These are phyloP conservation scores for Ustilago crameri DNA, from an alignment of 1,284 basidiomycete species.

Conservation along the genomic window DNA sequence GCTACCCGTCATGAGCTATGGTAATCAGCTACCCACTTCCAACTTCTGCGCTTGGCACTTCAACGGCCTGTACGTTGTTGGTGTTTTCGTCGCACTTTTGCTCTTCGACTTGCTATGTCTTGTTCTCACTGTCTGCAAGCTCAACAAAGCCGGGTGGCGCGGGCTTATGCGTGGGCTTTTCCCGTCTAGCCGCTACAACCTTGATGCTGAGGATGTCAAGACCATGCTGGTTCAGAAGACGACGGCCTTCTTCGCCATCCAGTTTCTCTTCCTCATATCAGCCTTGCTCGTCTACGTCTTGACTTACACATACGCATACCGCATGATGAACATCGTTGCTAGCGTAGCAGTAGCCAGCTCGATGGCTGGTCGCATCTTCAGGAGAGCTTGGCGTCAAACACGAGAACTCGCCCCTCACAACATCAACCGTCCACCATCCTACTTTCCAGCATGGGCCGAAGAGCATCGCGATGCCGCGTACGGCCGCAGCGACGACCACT, in stretches of 20 bases:
- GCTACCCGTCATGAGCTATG: slow-evolving; percentile 43
- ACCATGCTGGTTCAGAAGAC: slow-evolving; percentile 60
- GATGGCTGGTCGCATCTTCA: slow-evolving; percentile 59
- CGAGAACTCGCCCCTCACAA: slow-evolving; percentile 47
- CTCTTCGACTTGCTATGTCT: slow-evolving; percentile 55
- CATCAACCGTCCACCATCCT: slow-evolving; percentile 51
- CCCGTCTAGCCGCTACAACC: slow-evolving; percentile 30
- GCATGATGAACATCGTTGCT: slow-evolving; percentile 57
- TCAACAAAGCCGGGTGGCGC: slow-evolving; percentile 55
- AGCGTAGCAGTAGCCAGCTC: slow-evolving; percentile 50
- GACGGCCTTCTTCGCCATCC: slow-evolving; percentile 53
- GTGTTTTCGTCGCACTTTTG: slow-evolving; percentile 42
- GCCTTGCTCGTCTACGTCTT: slow-evolving; percentile 47
- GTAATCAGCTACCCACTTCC: slow-evolving; percentile 35
- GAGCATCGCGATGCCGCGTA: slow-evolving; percentile 28
- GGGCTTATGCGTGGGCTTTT: slow-evolving; percentile 44
- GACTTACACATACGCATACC: slow-evolving; percentile 37
- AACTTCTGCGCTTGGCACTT: slow-evolving; percentile 53
- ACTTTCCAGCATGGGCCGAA: slow-evolving; percentile 53
- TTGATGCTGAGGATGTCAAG: slow-evolving; percentile 55
- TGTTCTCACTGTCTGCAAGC: slow-evolving; percentile 51
- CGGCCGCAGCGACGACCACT: slow-evolving; percentile 7
- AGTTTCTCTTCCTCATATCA: slow-evolving; percentile 53
- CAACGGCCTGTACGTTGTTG: slow-evolving; percentile 43
- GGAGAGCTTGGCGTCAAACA: slow-evolving; percentile 56